Evolutionary conservation across 257 asterid species (phyloP), one percentile per base, ranked within the genome.

Genomic region (Verbascum thapsus): DNA sequence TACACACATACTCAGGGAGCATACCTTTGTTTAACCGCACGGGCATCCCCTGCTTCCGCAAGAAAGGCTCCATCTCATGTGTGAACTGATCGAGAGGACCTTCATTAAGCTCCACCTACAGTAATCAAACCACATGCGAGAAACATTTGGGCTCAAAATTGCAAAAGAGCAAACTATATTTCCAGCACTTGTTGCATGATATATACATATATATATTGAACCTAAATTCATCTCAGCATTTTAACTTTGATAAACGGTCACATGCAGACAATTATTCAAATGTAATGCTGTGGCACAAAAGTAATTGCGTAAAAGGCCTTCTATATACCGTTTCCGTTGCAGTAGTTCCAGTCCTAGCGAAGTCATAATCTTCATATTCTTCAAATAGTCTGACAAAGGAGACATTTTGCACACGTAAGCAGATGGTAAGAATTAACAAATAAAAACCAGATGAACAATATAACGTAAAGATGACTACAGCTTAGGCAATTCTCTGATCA

Each of bases 41-140:
- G 30, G 99, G 99, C 99, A 94, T 84, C 43, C 96, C 95, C 77
- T 90, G 99, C 82, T 94, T 94, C 38, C 99, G 95, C 68, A 94
- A 66, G 79, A 86, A 82, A 42, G 96, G 96, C 59, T 88, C 96
- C 96, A 84, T 86, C 77, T 87, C 99, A 71, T 94, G 99, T 7
- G 99, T 83, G 81, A 94, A 94, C 66, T 87, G 97, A 41, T 87
- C 95, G 8, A 94, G 84, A 54, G 96, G 97, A 8, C 99, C 99
- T 82, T 94, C 99, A 59, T 90, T 82, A 19, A 94, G 96, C 77
- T 87, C 99, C 79, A 90, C 99, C 99, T 94, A 55, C 15, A 68
- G 38, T 65, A 61, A 50, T 22, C 52, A 56, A 41, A 35, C 12
- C 17, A 69, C 20, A 35, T n/a, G n/a, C 40, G 51, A 64, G 51